Percentiles rank a stretch among this genome's conserved stretches.
Evolutionary conservation across 2,329 filamentous ascomycete species (phyloP).

Genomic region (Zasmidium citrigriseum): DNA sequence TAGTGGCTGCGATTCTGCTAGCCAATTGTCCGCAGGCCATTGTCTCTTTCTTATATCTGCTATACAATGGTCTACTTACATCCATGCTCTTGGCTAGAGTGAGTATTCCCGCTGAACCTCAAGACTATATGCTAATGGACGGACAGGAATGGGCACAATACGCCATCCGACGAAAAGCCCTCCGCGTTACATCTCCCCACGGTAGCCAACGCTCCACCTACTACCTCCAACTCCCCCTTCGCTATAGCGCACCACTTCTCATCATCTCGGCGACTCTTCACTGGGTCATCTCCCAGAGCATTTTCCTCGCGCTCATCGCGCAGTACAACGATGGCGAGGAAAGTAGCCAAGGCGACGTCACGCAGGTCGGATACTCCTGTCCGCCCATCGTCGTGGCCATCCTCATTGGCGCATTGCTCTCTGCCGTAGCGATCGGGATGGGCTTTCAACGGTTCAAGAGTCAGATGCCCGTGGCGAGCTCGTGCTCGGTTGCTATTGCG

Average conservation of each 20-base stretch:
- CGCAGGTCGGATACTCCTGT: slow-evolving; percentile 14
- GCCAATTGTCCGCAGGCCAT: slow-evolving; percentile 18
- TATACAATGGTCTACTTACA: slow-evolving; percentile 18
- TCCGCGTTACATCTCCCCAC: slow-evolving; percentile 41
- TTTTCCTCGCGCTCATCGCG: slow-evolving; percentile 44
- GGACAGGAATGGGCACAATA: slow-evolving; percentile 51
- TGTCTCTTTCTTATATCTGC: slow-evolving; percentile 14
- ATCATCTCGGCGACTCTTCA: slow-evolving; percentile 38
- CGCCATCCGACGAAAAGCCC: slow-evolving; percentile 32
- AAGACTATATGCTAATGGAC: slow-evolving; percentile 31
- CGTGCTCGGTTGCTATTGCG: slow-evolving; percentile 5
- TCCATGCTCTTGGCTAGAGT: slow-evolving; percentile 11
- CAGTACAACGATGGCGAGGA: slow-evolving; percentile 9
- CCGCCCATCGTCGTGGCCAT: slow-evolving; percentile 14
- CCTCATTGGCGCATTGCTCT: slow-evolving; percentile 7
- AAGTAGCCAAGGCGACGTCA: neutral
- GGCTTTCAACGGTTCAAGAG: slow-evolving; percentile 8
- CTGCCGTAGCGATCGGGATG: slow-evolving; percentile 1
- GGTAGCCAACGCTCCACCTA: slow-evolving; percentile 43
- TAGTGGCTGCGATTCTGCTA: neutral
- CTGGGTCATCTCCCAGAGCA: slow-evolving; percentile 48
- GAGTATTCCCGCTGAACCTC: neutral
- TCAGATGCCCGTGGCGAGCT: slow-evolving; percentile 8
- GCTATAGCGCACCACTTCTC: slow-evolving; percentile 42
- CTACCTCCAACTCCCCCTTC: slow-evolving; percentile 44